phyloP scores from a whole-genome alignment of 2,329 filamentous ascomycete species.

The Echinosphaeria canescens region DNA sequence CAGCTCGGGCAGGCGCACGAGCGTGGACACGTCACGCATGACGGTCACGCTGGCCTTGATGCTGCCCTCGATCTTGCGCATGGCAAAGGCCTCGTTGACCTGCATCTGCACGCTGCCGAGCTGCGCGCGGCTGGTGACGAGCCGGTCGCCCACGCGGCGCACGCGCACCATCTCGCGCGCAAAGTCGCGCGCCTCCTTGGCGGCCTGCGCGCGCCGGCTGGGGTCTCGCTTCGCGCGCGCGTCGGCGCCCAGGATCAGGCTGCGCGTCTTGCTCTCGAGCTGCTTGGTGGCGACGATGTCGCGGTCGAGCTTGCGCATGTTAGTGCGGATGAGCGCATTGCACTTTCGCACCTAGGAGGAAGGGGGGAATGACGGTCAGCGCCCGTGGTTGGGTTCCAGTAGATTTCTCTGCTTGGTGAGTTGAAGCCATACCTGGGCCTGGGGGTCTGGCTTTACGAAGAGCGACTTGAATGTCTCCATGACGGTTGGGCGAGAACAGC shows the following conservation, averaged over 20 bases:
- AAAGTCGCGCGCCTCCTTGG: slow-evolving; percentile 67
- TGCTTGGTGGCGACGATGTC: slow-evolving; percentile 64
- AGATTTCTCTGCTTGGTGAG: too few relatives aligned
- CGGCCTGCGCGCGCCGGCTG: slow-evolving; percentile 55
- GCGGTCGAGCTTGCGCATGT: slow-evolving; percentile 86
- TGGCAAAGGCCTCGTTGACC: slow-evolving; percentile 87
- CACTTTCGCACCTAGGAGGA: slow-evolving; percentile 88
- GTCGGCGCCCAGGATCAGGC: slow-evolving; percentile 64
- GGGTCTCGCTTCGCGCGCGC: slow-evolving; percentile 65
- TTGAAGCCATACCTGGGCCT: slow-evolving; percentile 72
- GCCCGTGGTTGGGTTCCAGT: slow-evolving; percentile 2
- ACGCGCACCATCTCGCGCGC: slow-evolving; percentile 71
- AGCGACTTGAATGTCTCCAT: slow-evolving; percentile 82
- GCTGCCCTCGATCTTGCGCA: slow-evolving; percentile 88
- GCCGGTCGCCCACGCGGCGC: slow-evolving; percentile 50
- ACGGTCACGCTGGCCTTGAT: slow-evolving; percentile 73
- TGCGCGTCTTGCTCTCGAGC: slow-evolving; percentile 68
- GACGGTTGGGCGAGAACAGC: too few relatives aligned
- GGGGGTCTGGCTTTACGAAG: slow-evolving; percentile 82
- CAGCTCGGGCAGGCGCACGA: slow-evolving; percentile 70
- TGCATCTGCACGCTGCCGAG: slow-evolving; percentile 91
- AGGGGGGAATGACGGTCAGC: too few relatives aligned
- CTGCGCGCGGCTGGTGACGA: slow-evolving; percentile 79
- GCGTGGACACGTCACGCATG: slow-evolving; percentile 88
- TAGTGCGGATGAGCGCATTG: slow-evolving; percentile 70